Evolutionary conservation across 768 basidiomycete genomes (phyloP), one percentile per base, ranked within the genome.

Genomic region (Cyclocybe aegerita): DNA sequence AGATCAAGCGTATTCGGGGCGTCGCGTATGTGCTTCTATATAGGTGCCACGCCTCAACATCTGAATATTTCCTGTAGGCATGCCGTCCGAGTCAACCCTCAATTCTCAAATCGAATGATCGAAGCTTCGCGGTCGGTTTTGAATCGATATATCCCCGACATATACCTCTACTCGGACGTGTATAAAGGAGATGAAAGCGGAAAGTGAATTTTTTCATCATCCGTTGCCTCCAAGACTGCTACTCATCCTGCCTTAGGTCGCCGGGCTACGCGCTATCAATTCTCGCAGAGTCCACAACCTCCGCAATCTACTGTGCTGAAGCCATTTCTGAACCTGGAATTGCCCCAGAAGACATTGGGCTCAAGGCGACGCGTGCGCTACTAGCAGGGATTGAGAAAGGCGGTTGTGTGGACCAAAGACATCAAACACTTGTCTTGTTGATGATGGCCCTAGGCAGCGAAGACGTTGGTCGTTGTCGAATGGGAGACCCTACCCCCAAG

Each of bases 121-220:
- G 96, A 98, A 60, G 82, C 95, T 7, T 85, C 92, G 12, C 85
- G 97, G 35, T 94, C 92, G 2, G 78, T 99, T 16, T 75, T 99
- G 39, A 98, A 98, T 66, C 88, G 94, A 4, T 97, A 90, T 66
- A 97, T 98, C 51, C 96, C 97, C 34, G 97, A 99, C 65, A 94
- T 98, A 29, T 98, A 98, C 70, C 82, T 99, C 35, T 96, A 98
- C 66, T 96, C 97, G 3, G 97, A 99, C 56, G 94, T 98, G 16
- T 98, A 97, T 72, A 96, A 97, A 66, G 95, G 95, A 6, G 90
- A 92, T 12, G 97, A 98, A 54, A 94, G 93, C 57, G 96, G 96
- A 68, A 98, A 93, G 95, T 95, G 58, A 54, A 93, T 72, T 4
- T 0, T 30, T 33, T 42, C 12, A 10, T 40, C 17, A 29, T 38